Conservation (phyloP, 2,329 filamentous ascomycete species). For the Colletotrichum aenigma region DNA sequence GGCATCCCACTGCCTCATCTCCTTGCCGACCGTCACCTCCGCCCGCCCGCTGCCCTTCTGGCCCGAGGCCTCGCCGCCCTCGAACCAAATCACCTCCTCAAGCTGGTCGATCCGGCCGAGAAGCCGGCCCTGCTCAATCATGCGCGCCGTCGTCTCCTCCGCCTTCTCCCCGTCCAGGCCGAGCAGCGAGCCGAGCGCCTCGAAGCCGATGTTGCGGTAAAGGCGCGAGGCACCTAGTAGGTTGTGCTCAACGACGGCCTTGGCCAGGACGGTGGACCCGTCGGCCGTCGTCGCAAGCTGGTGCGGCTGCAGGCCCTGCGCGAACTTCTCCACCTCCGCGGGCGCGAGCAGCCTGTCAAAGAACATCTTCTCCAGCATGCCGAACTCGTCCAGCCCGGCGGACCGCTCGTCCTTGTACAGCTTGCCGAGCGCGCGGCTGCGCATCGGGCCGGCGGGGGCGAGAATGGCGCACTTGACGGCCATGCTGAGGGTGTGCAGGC, state of each 20-base stretch:
- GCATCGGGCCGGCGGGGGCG: slow-evolving; percentile 85
- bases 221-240: slow-evolving; percentile 82
- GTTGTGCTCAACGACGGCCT: slow-evolving; percentile 96
- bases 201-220: slow-evolving; percentile 78
- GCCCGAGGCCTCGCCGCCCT: slow-evolving; percentile 72
- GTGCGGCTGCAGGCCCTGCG: slow-evolving; percentile 79
- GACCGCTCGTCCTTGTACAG: slow-evolving; percentile 94
- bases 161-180: slow-evolving; percentile 81
- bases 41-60: slow-evolving; percentile 71
- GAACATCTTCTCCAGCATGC: slow-evolving; percentile 97
- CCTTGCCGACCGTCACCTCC: slow-evolving; percentile 66
- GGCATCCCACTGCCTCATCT: slow-evolving; percentile 85
- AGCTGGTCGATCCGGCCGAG: slow-evolving; percentile 94
- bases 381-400: slow-evolving; percentile 75
- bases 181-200: slow-evolving; percentile 76
- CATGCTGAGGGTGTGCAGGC: slow-evolving; percentile 81
- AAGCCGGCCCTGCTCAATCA: slow-evolving; percentile 94
- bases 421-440: slow-evolving; percentile 78
- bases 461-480: slow-evolving; percentile 93
- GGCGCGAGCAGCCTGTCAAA: slow-evolving; percentile 82
- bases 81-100: slow-evolving; percentile 85
- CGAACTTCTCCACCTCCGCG: slow-evolving; percentile 86
- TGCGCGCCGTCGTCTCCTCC: slow-evolving; percentile 88
- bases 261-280: slow-evolving; percentile 89
- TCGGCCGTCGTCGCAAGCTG: slow-evolving; percentile 90